Evolutionary conservation across 176 grass and related monocot genomes (phyloP), one percentile per base, ranked within the genome.

Genomic region (Bothriochloa decipiens): DNA sequence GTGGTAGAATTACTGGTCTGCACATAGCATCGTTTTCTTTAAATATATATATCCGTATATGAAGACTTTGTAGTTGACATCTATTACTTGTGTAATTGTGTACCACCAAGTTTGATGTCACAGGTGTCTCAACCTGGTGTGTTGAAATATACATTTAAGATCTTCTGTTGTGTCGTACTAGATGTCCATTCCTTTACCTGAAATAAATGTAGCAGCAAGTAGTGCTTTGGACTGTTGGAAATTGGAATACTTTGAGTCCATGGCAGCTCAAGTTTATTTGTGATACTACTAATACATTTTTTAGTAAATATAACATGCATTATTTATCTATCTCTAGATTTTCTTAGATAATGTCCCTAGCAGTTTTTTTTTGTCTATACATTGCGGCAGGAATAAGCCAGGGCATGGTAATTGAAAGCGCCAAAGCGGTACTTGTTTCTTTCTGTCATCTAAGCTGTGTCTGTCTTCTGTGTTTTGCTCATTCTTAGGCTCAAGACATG

Each of bases 401-500:
- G 8, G n/a, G 13, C 12, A 43, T 8, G n/a, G 28, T 50, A 46
- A n/a, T 1, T 53, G 6, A 4, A 61, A 10, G 35, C 35, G 4
- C 35, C 35, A 36, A 36, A 36, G 46, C 28, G 15, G 43, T 33
- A n/a, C 8, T 55, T 35, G 41, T 66, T 84, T 36, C 0, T 42
- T 40, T 74, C 3, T 42, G 10, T 64, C 8, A 52, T 74, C 50
- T 71, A 27, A 87, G 27, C 6, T 81, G 5, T 14, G 5, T 65
- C 25, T 65, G 26, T 28, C 29, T 36, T 11, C 20, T 47, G 33
- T 72, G 40, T 7, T 61, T 68, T 90, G 7, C 80, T 58, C 25
- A 6, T 42, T 62, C 75, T 89, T 76, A 99, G 97, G 97, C 97
- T 89, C 91, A 96, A 96, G 97, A 92, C 39, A 99, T 99, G 93